Evolutionary conservation across 208 protist genomes (phyloP).

Genomic region (Trypanosoma vivax): DNA sequence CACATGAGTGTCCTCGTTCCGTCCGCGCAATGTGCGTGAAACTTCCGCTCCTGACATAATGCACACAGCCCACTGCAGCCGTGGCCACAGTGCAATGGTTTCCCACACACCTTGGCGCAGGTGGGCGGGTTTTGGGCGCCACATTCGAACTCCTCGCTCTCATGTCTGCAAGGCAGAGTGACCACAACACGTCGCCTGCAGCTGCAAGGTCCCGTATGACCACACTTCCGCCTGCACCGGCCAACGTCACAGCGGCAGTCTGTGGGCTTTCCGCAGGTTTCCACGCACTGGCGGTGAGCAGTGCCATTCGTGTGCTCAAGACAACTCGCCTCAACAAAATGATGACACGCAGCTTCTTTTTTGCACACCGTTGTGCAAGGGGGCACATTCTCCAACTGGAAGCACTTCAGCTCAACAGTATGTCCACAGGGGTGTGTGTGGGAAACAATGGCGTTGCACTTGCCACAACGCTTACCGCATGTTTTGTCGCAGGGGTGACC

Average conservation of each 20-base stretch:
- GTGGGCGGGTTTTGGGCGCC: neutral
- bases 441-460: neutral
- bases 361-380: conserved; percentile 3
- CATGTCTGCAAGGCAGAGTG: conserved; percentile 2
- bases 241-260: neutral
- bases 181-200: neutral
- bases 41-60: neutral
- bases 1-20: conserved; percentile 4
- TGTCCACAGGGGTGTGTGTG: neutral
- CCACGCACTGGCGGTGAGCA: neutral
- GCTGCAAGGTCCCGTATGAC: neutral
- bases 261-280: conserved; percentile 7
- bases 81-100: conserved; percentile 9
- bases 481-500: conserved; percentile 8
- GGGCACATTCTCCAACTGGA: neutral
- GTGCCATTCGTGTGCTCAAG: conserved; percentile 1
- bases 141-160: neutral
- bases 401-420: neutral
- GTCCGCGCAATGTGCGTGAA: neutral
- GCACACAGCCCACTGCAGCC: conserved; percentile 9
- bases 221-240: conserved; percentile 1
- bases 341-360: neutral
- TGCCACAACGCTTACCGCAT: neutral
- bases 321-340: neutral
- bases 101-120: neutral